phyloP scores from a whole-genome alignment of 2,329 filamentous ascomycete species.

The Aspergillus costaricaensis region DNA sequence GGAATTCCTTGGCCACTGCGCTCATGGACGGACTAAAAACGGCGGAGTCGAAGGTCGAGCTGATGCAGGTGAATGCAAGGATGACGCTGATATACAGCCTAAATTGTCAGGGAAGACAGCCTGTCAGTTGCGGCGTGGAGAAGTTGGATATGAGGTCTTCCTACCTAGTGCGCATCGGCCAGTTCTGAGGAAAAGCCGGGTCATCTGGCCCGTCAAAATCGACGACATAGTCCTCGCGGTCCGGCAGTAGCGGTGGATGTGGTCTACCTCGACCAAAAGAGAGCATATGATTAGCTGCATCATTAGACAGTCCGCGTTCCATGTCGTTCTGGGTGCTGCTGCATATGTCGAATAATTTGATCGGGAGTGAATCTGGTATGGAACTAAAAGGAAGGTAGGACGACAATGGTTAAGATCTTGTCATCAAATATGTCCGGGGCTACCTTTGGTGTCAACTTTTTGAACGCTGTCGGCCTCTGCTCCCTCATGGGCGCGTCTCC shows the following conservation, averaged over 20 bases:
- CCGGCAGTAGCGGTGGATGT: slow-evolving; percentile 47
- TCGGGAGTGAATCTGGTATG: background rate
- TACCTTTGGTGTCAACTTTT: too few species aligned
- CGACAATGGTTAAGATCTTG: too few species aligned
- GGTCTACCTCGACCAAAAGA: background rate
- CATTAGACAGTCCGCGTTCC: background rate
- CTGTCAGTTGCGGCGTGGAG: background rate
- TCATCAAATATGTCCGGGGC: too few species aligned
- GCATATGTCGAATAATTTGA: background rate
- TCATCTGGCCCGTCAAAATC: slow-evolving; percentile 54
- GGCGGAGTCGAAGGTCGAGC: background rate
- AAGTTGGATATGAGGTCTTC: background rate
- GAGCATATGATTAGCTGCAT: background rate
- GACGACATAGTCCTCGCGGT: slow-evolving; percentile 53
- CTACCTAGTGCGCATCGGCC: slow-evolving; percentile 49
- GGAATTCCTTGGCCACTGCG: background rate
- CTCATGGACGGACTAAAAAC: background rate
- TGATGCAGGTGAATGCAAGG: background rate
- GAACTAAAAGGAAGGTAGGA: too few species aligned
- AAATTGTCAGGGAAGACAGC: background rate
- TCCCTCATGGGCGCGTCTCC: too few species aligned
- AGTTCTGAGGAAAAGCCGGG: slow-evolving; percentile 55
- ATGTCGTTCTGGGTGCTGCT: background rate
- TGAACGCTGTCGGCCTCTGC: too few species aligned
- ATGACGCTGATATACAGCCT: background rate